These are phyloP conservation scores for Rutstroemia sp. DNA, from an alignment of 2,329 filamentous ascomycete genomes.

Conservation along the genomic window DNA sequence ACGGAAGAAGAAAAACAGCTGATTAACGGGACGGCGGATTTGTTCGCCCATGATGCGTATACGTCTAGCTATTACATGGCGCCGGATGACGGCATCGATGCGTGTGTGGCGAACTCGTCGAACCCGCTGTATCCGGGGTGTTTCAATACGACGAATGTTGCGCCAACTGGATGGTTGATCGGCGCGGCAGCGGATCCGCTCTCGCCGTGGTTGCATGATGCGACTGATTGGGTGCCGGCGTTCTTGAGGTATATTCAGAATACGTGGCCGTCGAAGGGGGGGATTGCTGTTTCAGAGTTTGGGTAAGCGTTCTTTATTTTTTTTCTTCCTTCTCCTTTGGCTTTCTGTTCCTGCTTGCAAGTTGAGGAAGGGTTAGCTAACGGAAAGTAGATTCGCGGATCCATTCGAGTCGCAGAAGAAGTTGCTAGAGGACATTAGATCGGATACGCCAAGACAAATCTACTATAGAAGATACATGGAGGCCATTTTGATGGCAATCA, in stretches of 20 bases:
- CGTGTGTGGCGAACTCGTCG: conserved; percentile 29
- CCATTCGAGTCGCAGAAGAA: conserved; percentile 21
- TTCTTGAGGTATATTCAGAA: conserved; percentile 25
- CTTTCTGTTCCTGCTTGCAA: neutral
- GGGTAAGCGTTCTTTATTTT: conserved; percentile 9
- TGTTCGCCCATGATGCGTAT: conserved; percentile 52
- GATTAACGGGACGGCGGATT: conserved; percentile 45
- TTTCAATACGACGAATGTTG: conserved; percentile 15
- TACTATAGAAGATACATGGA: conserved; percentile 73
- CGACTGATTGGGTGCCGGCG: conserved; percentile 21
- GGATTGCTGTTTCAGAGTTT: conserved; percentile 23
- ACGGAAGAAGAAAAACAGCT: conserved; percentile 40
- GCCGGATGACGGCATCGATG: conserved; percentile 33
- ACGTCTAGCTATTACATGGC: conserved; percentile 44
- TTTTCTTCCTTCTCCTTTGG: neutral
- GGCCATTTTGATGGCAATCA: conserved; percentile 59
- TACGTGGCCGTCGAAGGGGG: conserved; percentile 19
- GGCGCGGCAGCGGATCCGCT: conserved; percentile 21
- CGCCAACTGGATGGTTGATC: conserved; percentile 10
- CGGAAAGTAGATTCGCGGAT: conserved; percentile 13
- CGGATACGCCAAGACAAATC: conserved; percentile 70
- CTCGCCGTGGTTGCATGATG: conserved; percentile 21
- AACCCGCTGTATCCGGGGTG: conserved; percentile 20
- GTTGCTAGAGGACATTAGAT: conserved; percentile 42
- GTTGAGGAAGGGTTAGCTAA: neutral